These are phyloP conservation scores for Polyplosphaeria fusca DNA, from an alignment of 495 filamentous ascomycete species.

Conservation along the genomic window DNA sequence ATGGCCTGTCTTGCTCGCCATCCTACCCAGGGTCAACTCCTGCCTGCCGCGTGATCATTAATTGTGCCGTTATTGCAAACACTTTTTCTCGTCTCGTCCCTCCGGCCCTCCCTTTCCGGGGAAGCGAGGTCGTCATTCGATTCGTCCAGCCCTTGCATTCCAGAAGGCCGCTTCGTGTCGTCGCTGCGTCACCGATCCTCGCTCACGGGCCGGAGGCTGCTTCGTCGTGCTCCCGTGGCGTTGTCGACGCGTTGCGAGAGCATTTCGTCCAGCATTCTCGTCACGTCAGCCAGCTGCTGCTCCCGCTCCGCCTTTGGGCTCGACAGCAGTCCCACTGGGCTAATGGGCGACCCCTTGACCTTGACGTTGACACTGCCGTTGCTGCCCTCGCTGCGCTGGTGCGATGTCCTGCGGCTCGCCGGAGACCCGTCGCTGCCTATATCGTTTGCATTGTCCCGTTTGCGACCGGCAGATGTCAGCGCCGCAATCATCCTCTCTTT, in stretches of 20 bases:
- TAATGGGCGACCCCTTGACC: slow-evolving; percentile 26
- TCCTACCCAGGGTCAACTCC: too few species aligned
- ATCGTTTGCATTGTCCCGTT: slow-evolving; percentile 75
- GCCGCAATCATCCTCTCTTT: slow-evolving; percentile 93
- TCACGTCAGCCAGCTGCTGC: slow-evolving; percentile 83
- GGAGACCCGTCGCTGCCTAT: slow-evolving; percentile 45
- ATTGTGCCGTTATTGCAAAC: neutral
- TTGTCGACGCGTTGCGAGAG: slow-evolving; percentile 73
- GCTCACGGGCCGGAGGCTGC: slow-evolving; percentile 23
- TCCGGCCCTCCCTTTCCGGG: neutral
- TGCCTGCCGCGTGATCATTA: slow-evolving; percentile 1
- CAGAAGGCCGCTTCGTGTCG: neutral
- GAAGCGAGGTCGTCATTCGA: slow-evolving; percentile 14
- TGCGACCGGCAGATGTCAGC: slow-evolving; percentile 78
- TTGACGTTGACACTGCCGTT: slow-evolving; percentile 39
- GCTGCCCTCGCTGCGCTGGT: slow-evolving; percentile 39
- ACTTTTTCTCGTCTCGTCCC: slow-evolving; percentile 1
- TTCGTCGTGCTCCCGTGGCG: slow-evolving; percentile 18
- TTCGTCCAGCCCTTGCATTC: slow-evolving; percentile 23
- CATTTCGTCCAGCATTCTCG: slow-evolving; percentile 88
- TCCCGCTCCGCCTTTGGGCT: slow-evolving; percentile 55
- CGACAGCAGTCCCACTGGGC: slow-evolving; percentile 17
- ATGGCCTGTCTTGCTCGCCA: too few species aligned
- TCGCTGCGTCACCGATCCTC: slow-evolving; percentile 11
- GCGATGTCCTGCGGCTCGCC: slow-evolving; percentile 39